Conservation (phyloP, 2,329 filamentous ascomycete genomes). For the Phaeosphaeria sp. region DNA sequence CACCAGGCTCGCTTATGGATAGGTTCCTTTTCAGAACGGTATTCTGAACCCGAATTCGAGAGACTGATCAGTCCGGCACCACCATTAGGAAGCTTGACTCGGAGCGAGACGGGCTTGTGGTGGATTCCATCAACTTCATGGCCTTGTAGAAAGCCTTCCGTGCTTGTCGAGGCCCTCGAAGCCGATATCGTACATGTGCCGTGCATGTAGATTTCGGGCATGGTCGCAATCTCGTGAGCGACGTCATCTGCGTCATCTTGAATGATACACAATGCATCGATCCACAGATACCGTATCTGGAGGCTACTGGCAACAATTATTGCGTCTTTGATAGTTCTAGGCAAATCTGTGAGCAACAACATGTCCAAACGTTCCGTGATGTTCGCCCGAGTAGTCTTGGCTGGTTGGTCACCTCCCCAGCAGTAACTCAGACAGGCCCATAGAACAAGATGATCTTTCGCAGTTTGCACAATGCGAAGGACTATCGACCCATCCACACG, state of each 20-base stretch:
- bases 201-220: slow-evolving; percentile 16
- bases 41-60: not conserved
- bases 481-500: not conserved
- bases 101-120: not conserved
- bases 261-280: slow-evolving; percentile 15
- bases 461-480: not conserved
- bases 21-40: not conserved
- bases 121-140: not conserved
- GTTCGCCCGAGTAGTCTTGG: not conserved
- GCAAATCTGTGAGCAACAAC: not conserved
- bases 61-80: not conserved
- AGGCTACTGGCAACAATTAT: slow-evolving; percentile 10
- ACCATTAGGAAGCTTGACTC: not conserved
- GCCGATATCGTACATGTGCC: slow-evolving; percentile 4
- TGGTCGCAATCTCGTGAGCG: slow-evolving; percentile 5
- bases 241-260: slow-evolving; percentile 9
- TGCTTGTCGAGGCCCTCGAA: not conserved
- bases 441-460: not conserved
- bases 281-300: slow-evolving; percentile 11
- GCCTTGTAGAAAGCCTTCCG: not conserved
- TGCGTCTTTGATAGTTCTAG: slow-evolving; percentile 18
- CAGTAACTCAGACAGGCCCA: slow-evolving; percentile 9
- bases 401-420: slow-evolving; percentile 5
- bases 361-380: not conserved
- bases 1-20: slow-evolving; percentile 2